A percentile compares a stretch with the other conserved stretches of the same genome.
Evolutionary conservation across 2,329 filamentous ascomycete genomes (phyloP).

Genomic region (Alternaria alternata): DNA sequence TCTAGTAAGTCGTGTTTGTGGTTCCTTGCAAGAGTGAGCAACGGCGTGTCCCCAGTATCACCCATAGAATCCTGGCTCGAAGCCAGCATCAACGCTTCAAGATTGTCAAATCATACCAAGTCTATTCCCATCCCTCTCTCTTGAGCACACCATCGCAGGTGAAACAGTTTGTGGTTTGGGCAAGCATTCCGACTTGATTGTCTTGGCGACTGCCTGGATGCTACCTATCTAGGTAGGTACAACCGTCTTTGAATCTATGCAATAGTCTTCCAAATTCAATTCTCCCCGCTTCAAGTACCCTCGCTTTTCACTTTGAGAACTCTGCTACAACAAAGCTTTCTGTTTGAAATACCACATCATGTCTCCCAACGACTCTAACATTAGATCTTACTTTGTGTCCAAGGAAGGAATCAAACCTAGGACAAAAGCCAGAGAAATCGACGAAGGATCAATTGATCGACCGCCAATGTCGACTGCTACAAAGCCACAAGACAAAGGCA

Average conservation of each 20-base stretch:
- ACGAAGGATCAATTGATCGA: background rate
- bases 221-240: background rate
- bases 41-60: background rate
- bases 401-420: background rate
- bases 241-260: background rate
- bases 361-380: background rate
- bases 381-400: slow-evolving; percentile 8
- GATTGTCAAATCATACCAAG: background rate
- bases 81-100: background rate
- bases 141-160: background rate
- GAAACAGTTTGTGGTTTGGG: background rate
- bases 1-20: background rate
- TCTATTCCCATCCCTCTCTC: background rate
- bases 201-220: slow-evolving; percentile 5
- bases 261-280: background rate
- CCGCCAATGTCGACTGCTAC: background rate
- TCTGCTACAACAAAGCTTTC: background rate
- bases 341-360: background rate
- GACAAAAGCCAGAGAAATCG: background rate
- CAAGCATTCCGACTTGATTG: background rate
- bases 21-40: background rate
- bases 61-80: background rate
- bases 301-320: background rate
- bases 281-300: background rate
- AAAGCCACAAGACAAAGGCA: background rate